Conservation (phyloP, 768 basidiomycete species). For the Gautieria morchelliformis region DNA sequence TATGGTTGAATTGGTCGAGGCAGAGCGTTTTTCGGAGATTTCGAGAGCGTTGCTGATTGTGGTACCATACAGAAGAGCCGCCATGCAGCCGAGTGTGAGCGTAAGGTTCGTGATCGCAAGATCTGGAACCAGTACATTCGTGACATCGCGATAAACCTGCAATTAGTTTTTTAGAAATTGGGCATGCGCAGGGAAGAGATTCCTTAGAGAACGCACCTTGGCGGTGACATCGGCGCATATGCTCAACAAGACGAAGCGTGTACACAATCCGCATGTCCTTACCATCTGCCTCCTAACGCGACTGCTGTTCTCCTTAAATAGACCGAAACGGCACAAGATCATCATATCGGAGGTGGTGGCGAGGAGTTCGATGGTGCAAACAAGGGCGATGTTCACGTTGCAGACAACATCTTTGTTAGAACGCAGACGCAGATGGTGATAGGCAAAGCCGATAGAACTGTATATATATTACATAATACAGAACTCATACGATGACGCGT, state of each 20-base stretch:
- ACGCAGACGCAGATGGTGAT: too few relatives aligned
- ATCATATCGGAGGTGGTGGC: neutral
- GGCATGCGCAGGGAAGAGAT: neutral
- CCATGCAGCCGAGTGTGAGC: neutral
- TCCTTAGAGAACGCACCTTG: neutral
- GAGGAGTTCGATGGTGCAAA: neutral
- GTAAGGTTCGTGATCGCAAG: neutral
- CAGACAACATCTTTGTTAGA: neutral
- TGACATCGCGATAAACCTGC: too few relatives aligned
- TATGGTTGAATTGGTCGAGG: too few relatives aligned
- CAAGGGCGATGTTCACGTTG: neutral
- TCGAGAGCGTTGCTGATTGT: neutral
- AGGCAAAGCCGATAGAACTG: too few relatives aligned
- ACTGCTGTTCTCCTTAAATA: neutral
- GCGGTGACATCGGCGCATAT: neutral
- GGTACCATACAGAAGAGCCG: neutral
- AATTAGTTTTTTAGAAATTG: neutral
- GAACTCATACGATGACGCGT: too few relatives aligned
- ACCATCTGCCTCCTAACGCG: neutral
- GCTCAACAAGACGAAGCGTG: neutral
- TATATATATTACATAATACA: too few relatives aligned
- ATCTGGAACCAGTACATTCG: neutral
- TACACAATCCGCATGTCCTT: neutral
- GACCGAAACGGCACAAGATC: neutral
- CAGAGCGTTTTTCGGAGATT: neutral